Conservation (phyloP, 257 asterid species). For the Solanum pinnatisectum region DNA sequence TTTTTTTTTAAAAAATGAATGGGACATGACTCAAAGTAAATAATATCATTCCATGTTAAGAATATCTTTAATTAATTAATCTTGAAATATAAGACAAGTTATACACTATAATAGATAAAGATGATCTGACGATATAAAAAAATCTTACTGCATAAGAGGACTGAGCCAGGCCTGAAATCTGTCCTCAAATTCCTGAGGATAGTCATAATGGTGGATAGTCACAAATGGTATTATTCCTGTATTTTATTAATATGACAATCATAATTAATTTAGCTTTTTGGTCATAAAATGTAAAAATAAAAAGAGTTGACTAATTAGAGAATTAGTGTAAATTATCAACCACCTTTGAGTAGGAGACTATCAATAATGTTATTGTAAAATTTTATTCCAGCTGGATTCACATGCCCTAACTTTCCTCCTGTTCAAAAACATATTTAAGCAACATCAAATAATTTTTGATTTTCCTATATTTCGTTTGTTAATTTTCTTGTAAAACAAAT, state of each 20-base stretch:
- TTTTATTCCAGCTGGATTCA: background rate
- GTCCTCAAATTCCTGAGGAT: background rate
- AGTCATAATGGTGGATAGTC: background rate
- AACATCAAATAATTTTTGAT: too few species aligned
- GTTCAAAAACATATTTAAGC: too few species aligned
- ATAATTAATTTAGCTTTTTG: background rate
- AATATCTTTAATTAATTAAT: too few species aligned
- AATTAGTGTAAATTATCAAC: background rate
- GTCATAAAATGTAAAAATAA: background rate
- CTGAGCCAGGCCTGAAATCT: background rate
- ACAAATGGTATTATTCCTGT: background rate
- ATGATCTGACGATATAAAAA: background rate
- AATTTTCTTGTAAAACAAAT: too few species aligned
- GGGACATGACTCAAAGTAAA: too few species aligned
- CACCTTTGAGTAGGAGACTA: background rate
- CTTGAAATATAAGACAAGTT: too few species aligned
- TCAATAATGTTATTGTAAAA: background rate
- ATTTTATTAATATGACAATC: too few species aligned
- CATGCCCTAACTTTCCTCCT: background rate
- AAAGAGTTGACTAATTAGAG: background rate
- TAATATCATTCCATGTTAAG: too few species aligned
- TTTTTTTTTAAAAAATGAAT: too few species aligned
- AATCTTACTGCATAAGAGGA: background rate
- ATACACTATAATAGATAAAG: constrained; percentile 20
- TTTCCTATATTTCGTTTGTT: too few species aligned